phyloP scores from a whole-genome alignment of 441 rosid species.

The Sinapis alba region DNA sequence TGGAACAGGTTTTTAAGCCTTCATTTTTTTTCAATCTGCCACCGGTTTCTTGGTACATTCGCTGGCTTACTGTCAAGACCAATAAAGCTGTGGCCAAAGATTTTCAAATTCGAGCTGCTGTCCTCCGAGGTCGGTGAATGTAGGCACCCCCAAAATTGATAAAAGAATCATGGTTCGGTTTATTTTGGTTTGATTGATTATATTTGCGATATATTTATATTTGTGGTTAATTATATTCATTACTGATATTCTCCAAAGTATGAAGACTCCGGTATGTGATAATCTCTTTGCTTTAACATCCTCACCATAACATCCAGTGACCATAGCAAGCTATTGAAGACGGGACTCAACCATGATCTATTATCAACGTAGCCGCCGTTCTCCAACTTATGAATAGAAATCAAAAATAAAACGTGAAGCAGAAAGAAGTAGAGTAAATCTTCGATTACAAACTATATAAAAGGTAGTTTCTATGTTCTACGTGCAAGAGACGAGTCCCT shows the following conservation, averaged over 20 bases:
- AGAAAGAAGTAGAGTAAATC: constrained; percentile 10
- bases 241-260: too few relatives aligned
- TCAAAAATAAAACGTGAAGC: neutral
- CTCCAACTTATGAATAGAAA: neutral
- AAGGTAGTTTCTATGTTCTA: constrained; percentile 31
- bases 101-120: constrained; percentile 28
- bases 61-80: constrained; percentile 65
- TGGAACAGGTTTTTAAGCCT: constrained; percentile 75
- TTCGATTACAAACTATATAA: constrained; percentile 30
- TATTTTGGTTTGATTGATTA: too few relatives aligned
- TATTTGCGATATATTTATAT: too few relatives aligned
- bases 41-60: constrained; percentile 77
- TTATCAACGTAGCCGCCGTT: neutral
- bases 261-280: too few relatives aligned
- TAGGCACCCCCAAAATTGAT: too few relatives aligned
- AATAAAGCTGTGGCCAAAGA: constrained; percentile 62
- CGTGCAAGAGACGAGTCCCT: constrained; percentile 21
- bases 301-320: too few relatives aligned
- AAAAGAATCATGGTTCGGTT: too few relatives aligned
- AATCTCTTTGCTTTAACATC: too few relatives aligned
- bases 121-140: constrained; percentile 10
- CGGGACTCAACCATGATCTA: neutral
- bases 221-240: too few relatives aligned
- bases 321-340: neutral
- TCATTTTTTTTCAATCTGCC: constrained; percentile 61